Evolutionary conservation across 2,329 filamentous ascomycete genomes (phyloP).

Genomic region (Neonectria hederae): DNA sequence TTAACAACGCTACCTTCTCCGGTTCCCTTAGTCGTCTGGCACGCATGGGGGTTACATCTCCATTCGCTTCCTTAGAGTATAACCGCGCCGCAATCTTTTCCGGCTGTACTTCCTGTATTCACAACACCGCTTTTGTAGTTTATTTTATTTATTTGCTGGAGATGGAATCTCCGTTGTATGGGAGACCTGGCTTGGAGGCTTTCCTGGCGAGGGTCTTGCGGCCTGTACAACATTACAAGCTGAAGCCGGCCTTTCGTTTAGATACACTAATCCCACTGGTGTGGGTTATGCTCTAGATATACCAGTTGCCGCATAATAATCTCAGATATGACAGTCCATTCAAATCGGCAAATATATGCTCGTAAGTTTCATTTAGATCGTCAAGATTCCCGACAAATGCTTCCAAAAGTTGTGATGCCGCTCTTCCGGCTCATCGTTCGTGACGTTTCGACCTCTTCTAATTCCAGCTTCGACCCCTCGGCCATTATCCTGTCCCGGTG

Average conservation of each 20-base stretch:
- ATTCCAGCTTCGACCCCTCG: conserved; percentile 44
- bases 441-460: conserved; percentile 50
- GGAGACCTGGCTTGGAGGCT: not conserved
- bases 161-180: conserved; percentile 9
- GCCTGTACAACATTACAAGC: not conserved
- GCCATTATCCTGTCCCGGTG: conserved; percentile 74
- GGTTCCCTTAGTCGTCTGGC: conserved; percentile 17
- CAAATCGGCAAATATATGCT: not conserved
- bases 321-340: conserved; percentile 1
- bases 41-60: conserved; percentile 17
- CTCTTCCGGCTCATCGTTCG: conserved; percentile 38
- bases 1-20: conserved; percentile 44
- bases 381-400: conserved; percentile 25
- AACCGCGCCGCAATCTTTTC: conserved; percentile 1
- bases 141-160: conserved; percentile 4
- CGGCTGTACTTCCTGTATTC: conserved; percentile 16
- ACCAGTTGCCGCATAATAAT: conserved; percentile 15
- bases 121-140: conserved; percentile 5
- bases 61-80: conserved; percentile 19
- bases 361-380: conserved; percentile 12
- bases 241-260: conserved; percentile 2
- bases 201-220: not conserved
- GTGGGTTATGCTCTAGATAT: conserved; percentile 18
- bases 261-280: not conserved
- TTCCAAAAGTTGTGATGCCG: conserved; percentile 42